Evolutionary conservation across 2,329 filamentous ascomycete genomes (phyloP).

Genomic region (Cercospora brassicicola): DNA sequence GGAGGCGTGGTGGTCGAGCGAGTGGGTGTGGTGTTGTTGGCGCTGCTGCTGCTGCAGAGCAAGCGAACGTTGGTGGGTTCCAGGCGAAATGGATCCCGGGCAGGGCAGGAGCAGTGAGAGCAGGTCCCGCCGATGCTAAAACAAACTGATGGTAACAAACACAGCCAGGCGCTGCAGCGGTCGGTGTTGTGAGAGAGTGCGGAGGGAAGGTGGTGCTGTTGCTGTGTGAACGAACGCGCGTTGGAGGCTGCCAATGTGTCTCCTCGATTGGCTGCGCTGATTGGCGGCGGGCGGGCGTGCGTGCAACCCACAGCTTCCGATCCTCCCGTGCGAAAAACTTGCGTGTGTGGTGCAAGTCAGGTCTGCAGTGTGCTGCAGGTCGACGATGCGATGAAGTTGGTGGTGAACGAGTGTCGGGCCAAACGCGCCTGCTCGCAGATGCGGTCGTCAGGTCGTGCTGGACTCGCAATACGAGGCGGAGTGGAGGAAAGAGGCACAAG

Average conservation of each 20-base stretch:
- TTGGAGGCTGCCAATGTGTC: slow-evolving; percentile 32
- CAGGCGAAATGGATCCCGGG: slow-evolving; percentile 8
- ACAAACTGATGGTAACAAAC: not conserved
- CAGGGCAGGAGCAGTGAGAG: slow-evolving; percentile 14
- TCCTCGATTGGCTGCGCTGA: slow-evolving; percentile 29
- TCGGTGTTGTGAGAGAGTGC: slow-evolving; percentile 20
- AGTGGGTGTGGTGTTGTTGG: slow-evolving; percentile 5
- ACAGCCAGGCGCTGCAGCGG: not conserved
- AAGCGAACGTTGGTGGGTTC: slow-evolving; percentile 18
- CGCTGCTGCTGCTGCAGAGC: slow-evolving; percentile 2
- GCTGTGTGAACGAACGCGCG: slow-evolving; percentile 37
- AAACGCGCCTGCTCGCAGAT: not conserved
- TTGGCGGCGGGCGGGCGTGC: slow-evolving; percentile 27
- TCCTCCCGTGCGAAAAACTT: not conserved
- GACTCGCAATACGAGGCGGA: slow-evolving; percentile 19
- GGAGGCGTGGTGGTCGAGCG: not conserved
- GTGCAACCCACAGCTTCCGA: not conserved
- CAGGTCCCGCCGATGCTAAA: slow-evolving; percentile 12
- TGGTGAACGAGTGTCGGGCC: not conserved
- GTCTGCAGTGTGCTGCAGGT: not conserved
- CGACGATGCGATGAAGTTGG: not conserved
- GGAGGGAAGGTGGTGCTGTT: slow-evolving; percentile 26
- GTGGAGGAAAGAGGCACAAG: slow-evolving; percentile 20
- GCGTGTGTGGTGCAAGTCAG: not conserved
- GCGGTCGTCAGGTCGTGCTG: not conserved